Evolutionary conservation across 2,329 filamentous ascomycete species (phyloP).

Genomic region (Sodiomyces alkalinus): DNA sequence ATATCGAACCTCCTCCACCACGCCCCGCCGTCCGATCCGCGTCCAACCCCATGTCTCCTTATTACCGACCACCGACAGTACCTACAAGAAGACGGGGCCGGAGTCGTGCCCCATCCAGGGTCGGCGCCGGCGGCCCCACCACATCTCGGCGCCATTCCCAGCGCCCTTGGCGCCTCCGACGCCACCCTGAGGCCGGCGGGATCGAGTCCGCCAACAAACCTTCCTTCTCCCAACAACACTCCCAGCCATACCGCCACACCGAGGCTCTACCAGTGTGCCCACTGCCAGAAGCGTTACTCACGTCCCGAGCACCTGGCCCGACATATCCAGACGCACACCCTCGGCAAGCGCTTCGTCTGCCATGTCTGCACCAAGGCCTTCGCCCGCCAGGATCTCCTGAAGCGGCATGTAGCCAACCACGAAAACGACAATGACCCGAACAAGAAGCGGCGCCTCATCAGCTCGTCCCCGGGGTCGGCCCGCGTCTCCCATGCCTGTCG

Average conservation of each 20-base stretch:
- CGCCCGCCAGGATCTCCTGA: conserved; percentile 36
- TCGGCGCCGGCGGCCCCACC: background rate
- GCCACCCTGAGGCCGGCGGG: conserved; percentile 1
- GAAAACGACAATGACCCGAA: conserved; percentile 27
- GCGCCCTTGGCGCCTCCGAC: conserved; percentile 2
- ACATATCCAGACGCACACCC: conserved; percentile 34
- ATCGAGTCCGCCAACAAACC: too few relatives aligned
- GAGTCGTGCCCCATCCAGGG: background rate
- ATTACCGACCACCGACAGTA: background rate
- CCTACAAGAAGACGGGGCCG: background rate
- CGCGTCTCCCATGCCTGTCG: conserved; percentile 38
- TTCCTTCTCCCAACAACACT: too few relatives aligned
- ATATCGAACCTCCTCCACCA: conserved; percentile 9
- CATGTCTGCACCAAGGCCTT: conserved; percentile 38
- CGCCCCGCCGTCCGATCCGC: conserved; percentile 1
- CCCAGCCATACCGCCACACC: conserved; percentile 8
- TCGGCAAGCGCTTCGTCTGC: conserved; percentile 33
- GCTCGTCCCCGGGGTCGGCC: conserved; percentile 26
- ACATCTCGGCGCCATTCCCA: background rate
- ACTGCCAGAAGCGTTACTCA: conserved; percentile 35
- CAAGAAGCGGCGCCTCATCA: conserved; percentile 30
- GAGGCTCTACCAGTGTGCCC: conserved; percentile 31
- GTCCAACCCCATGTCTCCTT: background rate
- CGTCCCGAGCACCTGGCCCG: conserved; percentile 38
- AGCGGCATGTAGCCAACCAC: conserved; percentile 36